A percentile compares a stretch with the other conserved stretches of the same genome.
Conservation (phyloP, 495 filamentous ascomycete species). For the Lophiostoma macrostomum region DNA sequence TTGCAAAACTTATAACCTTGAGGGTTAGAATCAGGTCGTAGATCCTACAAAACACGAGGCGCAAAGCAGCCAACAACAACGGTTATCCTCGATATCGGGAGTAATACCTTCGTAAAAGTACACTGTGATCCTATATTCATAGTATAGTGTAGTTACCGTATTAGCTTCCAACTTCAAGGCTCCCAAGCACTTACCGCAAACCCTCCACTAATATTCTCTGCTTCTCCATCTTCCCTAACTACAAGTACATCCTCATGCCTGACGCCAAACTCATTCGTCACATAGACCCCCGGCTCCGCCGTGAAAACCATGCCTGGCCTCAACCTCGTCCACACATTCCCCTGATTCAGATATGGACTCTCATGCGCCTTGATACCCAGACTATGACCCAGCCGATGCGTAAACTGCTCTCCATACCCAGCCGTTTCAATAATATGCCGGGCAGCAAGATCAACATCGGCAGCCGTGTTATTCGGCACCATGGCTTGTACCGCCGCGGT, state of each 20-base stretch:
- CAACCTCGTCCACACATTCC: conserved; percentile 44
- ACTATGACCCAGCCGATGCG: conserved; percentile 57
- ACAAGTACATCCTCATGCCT: conserved; percentile 54
- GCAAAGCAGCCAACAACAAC: too few relatives aligned
- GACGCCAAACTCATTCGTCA: conserved; percentile 53
- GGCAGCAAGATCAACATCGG: conserved; percentile 54
- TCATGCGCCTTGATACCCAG: conserved; percentile 60
- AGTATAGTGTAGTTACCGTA: too few relatives aligned
- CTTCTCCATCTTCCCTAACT: conserved; percentile 46
- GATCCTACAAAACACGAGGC: too few relatives aligned
- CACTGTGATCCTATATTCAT: too few relatives aligned
- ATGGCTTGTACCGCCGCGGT: conserved; percentile 46
- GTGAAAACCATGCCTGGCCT: conserved; percentile 55
- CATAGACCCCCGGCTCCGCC: conserved; percentile 55
- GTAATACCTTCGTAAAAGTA: too few relatives aligned
- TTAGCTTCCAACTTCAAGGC: too few relatives aligned
- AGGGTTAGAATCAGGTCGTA: too few relatives aligned
- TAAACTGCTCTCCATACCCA: conserved; percentile 52
- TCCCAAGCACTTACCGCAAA: conserved; percentile 49
- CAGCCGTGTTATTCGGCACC: conserved; percentile 47
- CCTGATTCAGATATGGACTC: conserved; percentile 56
- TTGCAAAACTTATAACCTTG: too few relatives aligned
- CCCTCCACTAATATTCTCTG: conserved; percentile 47
- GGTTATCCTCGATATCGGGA: too few relatives aligned
- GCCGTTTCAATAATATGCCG: conserved; percentile 49